Evolutionary conservation across 148 eudicot species (phyloP), one percentile per base, ranked within the genome.

Genomic region (Silene latifolia): DNA sequence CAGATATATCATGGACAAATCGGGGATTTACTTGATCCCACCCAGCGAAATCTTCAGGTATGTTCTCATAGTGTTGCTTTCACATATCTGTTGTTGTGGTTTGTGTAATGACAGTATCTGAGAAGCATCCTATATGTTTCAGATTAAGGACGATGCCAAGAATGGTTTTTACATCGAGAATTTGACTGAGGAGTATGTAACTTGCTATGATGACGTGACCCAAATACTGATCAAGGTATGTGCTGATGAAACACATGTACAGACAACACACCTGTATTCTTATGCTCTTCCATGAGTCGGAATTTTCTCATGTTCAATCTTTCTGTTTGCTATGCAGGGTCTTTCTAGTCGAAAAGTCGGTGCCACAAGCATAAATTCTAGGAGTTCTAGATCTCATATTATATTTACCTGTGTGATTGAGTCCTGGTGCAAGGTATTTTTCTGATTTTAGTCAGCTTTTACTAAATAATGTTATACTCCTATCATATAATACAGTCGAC

Each of bases 361-460:
- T 77, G 82, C 91, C 74, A 88, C 98, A 46, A 89, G 89, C 76
- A 84, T 84, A 32, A 92, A 95, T 72, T 87, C 98, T 27, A 89
- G 86, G 81, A 89, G 99, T 79, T 96, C 94, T 68, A 82, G 93
- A 82, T 96, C 99, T 73, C 99, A 96, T 78, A 81, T 88, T 68
- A 87, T 92, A 61, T 90, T 96, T 72, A 92, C 98, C 17, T 96
- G 94, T 62, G 80, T 92, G 73, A 85, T 92, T 56, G 99, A 96
- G 72, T 92, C 98, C 44, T 96, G 99, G 99, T 86, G 91, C 83
- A 96, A 96, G 99, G 99, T 95, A 89, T 44, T 42, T 58, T 27
- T 51, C 67, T 24, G 60, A n/a, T 12, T 21, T 9, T 51, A 8
- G 44, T 77, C 14, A 42, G n/a, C n/a, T n/a, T n/a, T n/a, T n/a